A percentile compares a stretch with the other conserved stretches of the same genome.
These are phyloP conservation scores for Lichtheimia ornata DNA, from an alignment of 371 early-diverging fungal species.

Conservation along the genomic window DNA sequence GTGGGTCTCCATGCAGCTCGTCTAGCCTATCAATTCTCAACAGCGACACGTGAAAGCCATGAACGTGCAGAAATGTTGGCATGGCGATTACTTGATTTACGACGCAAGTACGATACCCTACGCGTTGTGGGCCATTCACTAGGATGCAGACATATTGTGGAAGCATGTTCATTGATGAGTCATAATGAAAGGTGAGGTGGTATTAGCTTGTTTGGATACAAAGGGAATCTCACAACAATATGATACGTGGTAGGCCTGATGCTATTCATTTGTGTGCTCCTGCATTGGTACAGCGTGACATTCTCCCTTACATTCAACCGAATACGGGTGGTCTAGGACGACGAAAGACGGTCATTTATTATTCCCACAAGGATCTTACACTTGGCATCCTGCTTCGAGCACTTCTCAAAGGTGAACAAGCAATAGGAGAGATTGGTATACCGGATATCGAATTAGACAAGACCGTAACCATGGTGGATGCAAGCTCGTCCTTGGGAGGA, in stretches of 20 bases:
- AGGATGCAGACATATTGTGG: slow-evolving; percentile 52
- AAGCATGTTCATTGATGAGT: slow-evolving; percentile 42
- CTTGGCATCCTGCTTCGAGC: slow-evolving; percentile 42
- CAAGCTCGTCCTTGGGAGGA: slow-evolving; percentile 38
- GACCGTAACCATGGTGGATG: slow-evolving; percentile 34
- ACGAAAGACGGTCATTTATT: slow-evolving; percentile 37
- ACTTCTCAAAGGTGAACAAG: slow-evolving; percentile 37
- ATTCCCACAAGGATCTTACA: slow-evolving; percentile 45
- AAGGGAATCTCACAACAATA: not conserved
- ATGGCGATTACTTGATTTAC: slow-evolving; percentile 38
- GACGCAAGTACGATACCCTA: slow-evolving; percentile 40
- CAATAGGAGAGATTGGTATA: slow-evolving; percentile 48
- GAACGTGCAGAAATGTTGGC: slow-evolving; percentile 51
- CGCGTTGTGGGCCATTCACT: slow-evolving; percentile 50
- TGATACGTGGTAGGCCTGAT: slow-evolving; percentile 33
- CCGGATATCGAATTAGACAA: slow-evolving; percentile 27
- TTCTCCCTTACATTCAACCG: slow-evolving; percentile 25
- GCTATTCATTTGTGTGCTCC: slow-evolving; percentile 52
- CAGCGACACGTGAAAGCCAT: slow-evolving; percentile 37
- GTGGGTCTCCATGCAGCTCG: slow-evolving; percentile 42
- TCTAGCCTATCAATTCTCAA: slow-evolving; percentile 41
- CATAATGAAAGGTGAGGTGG: slow-evolving; percentile 32
- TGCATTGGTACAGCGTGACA: slow-evolving; percentile 38
- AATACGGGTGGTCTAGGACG: slow-evolving; percentile 35
- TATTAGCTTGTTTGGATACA: no score